Conservation (phyloP, 768 basidiomycete species). For the Glaciozyma martinii region DNA sequence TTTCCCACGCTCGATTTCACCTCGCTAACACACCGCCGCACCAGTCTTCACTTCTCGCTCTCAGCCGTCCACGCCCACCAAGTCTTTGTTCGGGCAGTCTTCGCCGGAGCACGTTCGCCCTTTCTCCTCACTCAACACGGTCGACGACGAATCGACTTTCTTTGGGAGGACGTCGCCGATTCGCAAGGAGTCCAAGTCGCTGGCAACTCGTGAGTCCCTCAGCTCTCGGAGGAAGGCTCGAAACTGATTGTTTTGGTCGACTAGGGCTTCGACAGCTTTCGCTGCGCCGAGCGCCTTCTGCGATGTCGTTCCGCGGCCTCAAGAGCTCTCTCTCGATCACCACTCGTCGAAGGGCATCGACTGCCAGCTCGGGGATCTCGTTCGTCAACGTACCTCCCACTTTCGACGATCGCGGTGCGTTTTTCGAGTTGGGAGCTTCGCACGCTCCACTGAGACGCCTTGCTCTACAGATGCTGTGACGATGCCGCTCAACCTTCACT, state of each 20-base stretch:
- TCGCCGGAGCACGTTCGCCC: too few species aligned
- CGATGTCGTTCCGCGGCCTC: constrained; percentile 11
- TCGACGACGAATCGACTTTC: too few species aligned
- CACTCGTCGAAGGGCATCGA: constrained; percentile 1
- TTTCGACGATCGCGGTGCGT: background rate
- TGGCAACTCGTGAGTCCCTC: too few species aligned
- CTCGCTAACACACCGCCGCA: background rate
- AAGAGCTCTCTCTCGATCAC: background rate
- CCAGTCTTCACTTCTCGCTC: background rate
- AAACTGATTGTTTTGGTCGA: background rate
- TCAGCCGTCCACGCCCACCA: background rate
- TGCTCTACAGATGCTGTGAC: background rate
- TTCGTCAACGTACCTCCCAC: background rate
- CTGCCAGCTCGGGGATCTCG: background rate
- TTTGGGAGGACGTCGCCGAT: too few species aligned
- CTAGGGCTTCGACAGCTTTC: constrained; percentile 13
- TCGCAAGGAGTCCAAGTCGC: too few species aligned
- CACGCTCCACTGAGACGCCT: too few species aligned
- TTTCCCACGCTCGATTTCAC: too few species aligned
- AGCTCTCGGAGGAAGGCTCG: background rate
- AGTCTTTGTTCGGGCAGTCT: background rate
- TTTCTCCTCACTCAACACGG: too few species aligned
- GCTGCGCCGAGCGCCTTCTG: constrained; percentile 12
- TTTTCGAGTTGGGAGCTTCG: too few species aligned
- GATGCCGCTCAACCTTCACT: background rate